Conservation (phyloP, 2,329 filamentous ascomycete genomes). For the Apiospora phragmitis region DNA sequence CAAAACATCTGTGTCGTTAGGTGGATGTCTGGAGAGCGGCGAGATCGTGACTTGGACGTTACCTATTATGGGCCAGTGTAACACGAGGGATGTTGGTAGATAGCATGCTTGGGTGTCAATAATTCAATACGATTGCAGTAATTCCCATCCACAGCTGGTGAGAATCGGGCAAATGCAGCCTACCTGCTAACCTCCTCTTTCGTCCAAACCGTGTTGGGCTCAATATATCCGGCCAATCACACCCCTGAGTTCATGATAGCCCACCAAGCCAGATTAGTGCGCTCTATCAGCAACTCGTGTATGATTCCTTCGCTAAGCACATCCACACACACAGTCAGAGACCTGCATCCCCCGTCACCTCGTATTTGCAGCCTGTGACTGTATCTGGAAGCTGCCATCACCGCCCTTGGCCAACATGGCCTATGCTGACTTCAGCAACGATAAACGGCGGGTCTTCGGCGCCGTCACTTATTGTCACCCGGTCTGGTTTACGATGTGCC, state of each 20-base stretch:
- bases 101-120: background rate
- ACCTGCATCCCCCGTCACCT: background rate
- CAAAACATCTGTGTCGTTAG: background rate
- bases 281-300: background rate
- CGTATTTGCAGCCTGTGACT: conserved; percentile 2
- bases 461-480: background rate
- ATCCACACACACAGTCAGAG: background rate
- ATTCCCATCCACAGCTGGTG: background rate
- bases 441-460: background rate
- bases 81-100: background rate
- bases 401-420: background rate
- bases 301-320: background rate
- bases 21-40: background rate
- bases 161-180: background rate
- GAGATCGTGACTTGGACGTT: background rate
- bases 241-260: background rate
- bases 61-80: background rate
- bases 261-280: background rate
- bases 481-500: background rate
- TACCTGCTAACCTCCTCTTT: background rate
- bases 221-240: conserved; percentile 5
- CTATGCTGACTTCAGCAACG: conserved; percentile 3
- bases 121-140: background rate
- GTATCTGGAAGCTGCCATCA: background rate
- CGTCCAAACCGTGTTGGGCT: background rate